phyloP scores from a whole-genome alignment of 2,329 filamentous ascomycete genomes.

The Penicillium hordei region DNA sequence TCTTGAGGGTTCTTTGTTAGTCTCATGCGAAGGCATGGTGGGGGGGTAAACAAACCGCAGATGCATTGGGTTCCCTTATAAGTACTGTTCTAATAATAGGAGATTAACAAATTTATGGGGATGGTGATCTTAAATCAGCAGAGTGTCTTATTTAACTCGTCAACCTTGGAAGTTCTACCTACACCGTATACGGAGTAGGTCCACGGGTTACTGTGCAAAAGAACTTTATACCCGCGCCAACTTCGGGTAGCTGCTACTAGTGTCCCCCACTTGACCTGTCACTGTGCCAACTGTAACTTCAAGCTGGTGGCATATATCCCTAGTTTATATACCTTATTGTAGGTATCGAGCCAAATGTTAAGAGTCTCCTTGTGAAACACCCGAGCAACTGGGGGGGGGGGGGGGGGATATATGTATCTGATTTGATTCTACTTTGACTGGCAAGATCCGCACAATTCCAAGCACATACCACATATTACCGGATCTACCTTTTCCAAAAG shows the following conservation, averaged over 20 bases:
- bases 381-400: too few species aligned
- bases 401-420: too few species aligned
- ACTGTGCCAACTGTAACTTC: background rate
- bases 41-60: slow-evolving; percentile 1
- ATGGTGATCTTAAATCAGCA: background rate
- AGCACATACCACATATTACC: too few species aligned
- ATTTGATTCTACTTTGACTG: too few species aligned
- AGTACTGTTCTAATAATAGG: background rate
- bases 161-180: background rate
- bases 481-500: too few species aligned
- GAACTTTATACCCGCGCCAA: background rate
- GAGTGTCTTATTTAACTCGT: background rate
- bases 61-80: background rate
- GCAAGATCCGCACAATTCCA: too few species aligned
- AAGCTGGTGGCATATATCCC: too few species aligned
- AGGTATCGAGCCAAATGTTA: too few species aligned
- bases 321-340: too few species aligned
- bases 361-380: too few species aligned
- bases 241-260: slow-evolving; percentile 1
- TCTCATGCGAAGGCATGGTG: background rate
- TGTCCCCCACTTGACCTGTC: background rate
- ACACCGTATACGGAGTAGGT: background rate
- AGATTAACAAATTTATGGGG: background rate
- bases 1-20: background rate
- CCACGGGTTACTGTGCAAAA: background rate